phyloP scores from a whole-genome alignment of 2,329 filamentous ascomycete species.

The Dendrostoma leiphaemia region DNA sequence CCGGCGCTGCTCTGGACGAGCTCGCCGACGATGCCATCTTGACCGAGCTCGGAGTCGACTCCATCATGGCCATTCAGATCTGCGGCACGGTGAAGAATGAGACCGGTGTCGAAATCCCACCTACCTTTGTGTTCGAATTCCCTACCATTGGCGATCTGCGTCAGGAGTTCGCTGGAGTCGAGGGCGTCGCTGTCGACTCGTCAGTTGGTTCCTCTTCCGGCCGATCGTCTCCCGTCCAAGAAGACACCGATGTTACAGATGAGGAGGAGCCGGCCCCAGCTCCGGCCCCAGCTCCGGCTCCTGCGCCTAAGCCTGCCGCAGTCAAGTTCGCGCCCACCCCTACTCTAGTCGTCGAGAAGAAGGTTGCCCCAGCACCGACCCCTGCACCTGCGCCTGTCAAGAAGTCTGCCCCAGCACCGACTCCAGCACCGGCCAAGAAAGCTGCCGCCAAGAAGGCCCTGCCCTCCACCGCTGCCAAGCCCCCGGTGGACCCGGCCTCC shows the following conservation, averaged over 20 bases:
- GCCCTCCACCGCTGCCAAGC: background rate
- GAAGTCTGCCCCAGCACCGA: background rate
- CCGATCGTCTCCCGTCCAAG: background rate
- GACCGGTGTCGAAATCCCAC: slow-evolving; percentile 20
- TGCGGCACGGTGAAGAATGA: slow-evolving; percentile 22
- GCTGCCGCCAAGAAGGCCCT: background rate
- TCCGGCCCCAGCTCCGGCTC: background rate
- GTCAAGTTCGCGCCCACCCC: background rate
- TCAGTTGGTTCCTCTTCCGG: background rate
- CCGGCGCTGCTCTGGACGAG: slow-evolving; percentile 20
- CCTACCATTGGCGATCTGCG: slow-evolving; percentile 22
- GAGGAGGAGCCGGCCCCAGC: slow-evolving; percentile 1
- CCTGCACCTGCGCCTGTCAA: background rate
- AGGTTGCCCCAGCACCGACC: background rate
- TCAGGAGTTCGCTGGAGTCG: slow-evolving; percentile 14
- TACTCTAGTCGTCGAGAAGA: background rate
- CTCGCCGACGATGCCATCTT: slow-evolving; percentile 22
- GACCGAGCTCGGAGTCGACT: slow-evolving; percentile 26
- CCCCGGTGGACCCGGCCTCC: background rate
- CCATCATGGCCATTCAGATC: slow-evolving; percentile 27
- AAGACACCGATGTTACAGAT: slow-evolving; percentile 7
- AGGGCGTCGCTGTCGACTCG: too few relatives aligned
- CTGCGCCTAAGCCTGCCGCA: background rate
- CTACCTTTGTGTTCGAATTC: slow-evolving; percentile 21
- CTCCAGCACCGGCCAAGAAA: background rate